Base-by-base conservation (phyloP, 2,329 filamentous ascomycete genomes). In the Venturia oleaginea region DNA sequence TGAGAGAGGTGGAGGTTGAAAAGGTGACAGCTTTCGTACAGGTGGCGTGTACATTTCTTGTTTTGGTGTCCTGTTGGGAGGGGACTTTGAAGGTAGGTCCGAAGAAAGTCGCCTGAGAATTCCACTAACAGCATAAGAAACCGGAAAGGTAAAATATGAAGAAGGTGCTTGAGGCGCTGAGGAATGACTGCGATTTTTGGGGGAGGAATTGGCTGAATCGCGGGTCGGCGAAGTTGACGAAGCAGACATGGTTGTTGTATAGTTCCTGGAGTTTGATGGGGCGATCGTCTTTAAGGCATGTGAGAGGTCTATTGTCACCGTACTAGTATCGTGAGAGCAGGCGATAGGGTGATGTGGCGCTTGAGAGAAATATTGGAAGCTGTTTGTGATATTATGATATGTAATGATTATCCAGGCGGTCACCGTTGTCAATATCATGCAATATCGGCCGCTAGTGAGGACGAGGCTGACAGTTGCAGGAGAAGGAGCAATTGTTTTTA, bases 1-100 rank as follows among this genome's bases (percentile, higher is more conserved):
- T 65, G 93, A 92, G 61, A 97, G 84, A 0, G 92, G 92, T 13
- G 93, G 93, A 1, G 92, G 91, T 69, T 92, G 89, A 74, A 96
- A 92, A 1, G 91, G 92, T 15, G 89, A 92, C 7, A 84, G 83
- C 63, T 83, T 86, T 68, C 90, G 85, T 65, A 80, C 78, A 65
- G 83, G 79, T 67, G 84, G 83, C 61, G 38, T 65, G n/a, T 32
- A 43, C 37, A 37, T 61, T 24, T 59, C 17, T 40, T 15, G 62
- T 34, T 48, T 32, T 34, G n/a, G 55, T 34, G 59, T 15, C 24
- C 37, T 37, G 17, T 42, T n/a, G 27, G 57, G 48, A 30, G 38
- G 24, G 32, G 48, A 38, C 42, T 54, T 30, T 24, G 27, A 19
- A 30, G 46, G 60, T 54, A 65, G 13, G 67, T 82, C 80, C 67